These are phyloP conservation scores for Larix kaempferi DNA, from an alignment of 75 land plant species.

Conservation along the genomic window DNA sequence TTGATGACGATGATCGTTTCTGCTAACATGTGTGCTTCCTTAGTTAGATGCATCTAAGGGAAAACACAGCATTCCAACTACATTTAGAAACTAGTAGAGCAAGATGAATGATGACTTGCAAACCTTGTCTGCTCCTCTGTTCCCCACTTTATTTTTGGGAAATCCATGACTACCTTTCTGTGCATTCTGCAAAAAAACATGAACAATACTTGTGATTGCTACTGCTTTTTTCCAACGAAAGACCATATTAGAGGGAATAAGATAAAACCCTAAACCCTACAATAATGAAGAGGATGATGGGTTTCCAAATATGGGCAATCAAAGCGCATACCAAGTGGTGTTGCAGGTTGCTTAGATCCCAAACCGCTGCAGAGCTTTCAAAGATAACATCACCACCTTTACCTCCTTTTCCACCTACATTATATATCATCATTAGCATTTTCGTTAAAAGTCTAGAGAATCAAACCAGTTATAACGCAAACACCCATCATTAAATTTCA, in stretches of 20 bases:
- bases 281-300: not conserved
- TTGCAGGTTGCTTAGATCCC: constrained; percentile 90
- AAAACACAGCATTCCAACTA: not conserved
- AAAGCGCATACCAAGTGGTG: constrained; percentile 66
- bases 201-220: not conserved
- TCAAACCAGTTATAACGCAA: no score
- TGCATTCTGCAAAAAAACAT: constrained; percentile 49
- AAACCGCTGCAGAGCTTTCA: constrained; percentile 67
- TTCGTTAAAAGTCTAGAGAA: no score
- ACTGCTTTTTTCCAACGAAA: not conserved
- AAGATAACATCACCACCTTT: constrained; percentile 96
- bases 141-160: constrained; percentile 81
- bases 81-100: not conserved
- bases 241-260: not conserved
- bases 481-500: no score
- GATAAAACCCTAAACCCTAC: not conserved
- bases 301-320: not conserved
- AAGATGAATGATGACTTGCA: not conserved
- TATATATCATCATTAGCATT: not conserved
- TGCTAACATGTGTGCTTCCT: not conserved
- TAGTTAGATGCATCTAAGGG: not conserved
- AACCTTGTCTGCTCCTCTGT: constrained; percentile 90
- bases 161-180: constrained; percentile 71
- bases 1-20: not conserved
- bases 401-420: constrained; percentile 94